Conservation (phyloP, 768 basidiomycete genomes). For the Neoboletus brunneissimus region DNA sequence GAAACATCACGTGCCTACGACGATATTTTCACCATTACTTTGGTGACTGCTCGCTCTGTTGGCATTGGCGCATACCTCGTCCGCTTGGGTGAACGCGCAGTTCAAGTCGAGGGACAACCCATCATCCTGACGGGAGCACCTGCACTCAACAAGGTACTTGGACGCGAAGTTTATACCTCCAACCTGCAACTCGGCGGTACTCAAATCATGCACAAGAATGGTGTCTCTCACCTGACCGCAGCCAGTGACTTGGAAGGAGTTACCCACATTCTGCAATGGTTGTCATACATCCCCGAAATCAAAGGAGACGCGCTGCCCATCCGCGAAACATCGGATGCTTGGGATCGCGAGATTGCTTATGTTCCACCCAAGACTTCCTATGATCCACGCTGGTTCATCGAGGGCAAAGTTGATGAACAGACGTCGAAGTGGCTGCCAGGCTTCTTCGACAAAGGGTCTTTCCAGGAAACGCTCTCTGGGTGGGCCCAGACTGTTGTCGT, state of each 20-base stretch:
- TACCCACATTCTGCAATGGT: slow-evolving; percentile 89
- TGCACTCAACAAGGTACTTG: slow-evolving; percentile 97
- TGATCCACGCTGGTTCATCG: slow-evolving; percentile 97
- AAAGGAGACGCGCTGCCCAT: slow-evolving; percentile 81
- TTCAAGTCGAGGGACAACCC: slow-evolving; percentile 98
- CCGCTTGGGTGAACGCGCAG: slow-evolving; percentile 93
- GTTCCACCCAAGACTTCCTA: slow-evolving; percentile 91
- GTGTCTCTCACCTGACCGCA: slow-evolving; percentile 95
- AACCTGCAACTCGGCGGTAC: slow-evolving; percentile 98
- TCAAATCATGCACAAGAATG: slow-evolving; percentile 99
- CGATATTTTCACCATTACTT: slow-evolving; percentile 98
- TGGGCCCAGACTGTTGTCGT: slow-evolving; percentile 99
- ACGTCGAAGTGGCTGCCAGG: slow-evolving; percentile 77
- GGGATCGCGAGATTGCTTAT: slow-evolving; percentile 93
- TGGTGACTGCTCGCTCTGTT: slow-evolving; percentile 97
- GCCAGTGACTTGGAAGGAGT: slow-evolving; percentile 95
- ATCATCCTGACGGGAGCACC: slow-evolving; percentile 98
- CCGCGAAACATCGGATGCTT: slow-evolving; percentile 66
- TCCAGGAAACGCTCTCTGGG: slow-evolving; percentile 97
- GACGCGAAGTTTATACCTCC: slow-evolving; percentile 97
- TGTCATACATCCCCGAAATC: slow-evolving; percentile 87
- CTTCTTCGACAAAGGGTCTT: slow-evolving; percentile 96
- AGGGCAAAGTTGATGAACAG: slow-evolving; percentile 86
- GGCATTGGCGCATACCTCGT: slow-evolving; percentile 99
- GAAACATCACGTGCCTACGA: slow-evolving; percentile 98